A percentile compares a stretch with the other conserved stretches of the same genome.
Evolutionary conservation across 2,329 filamentous ascomycete genomes (phyloP).

Genomic region (Cordyceps farinosa): DNA sequence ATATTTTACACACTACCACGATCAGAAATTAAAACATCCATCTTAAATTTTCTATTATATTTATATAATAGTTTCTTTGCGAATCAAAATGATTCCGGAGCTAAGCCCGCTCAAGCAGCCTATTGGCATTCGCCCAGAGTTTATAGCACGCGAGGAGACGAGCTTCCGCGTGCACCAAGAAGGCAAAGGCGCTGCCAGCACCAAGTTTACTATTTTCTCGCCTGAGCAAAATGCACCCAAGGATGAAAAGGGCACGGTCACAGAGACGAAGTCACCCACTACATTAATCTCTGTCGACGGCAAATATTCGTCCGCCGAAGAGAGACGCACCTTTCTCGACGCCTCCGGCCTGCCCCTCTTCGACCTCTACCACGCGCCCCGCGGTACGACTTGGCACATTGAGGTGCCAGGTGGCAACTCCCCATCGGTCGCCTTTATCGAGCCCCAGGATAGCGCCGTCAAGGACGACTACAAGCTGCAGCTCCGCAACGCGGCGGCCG

Average conservation of each 20-base stretch:
- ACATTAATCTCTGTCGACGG: background rate
- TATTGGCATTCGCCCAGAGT: background rate
- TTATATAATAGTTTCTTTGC: background rate
- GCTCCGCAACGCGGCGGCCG: background rate
- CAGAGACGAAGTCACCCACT: background rate
- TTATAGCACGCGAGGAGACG: background rate
- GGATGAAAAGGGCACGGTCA: background rate
- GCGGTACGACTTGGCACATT: background rate
- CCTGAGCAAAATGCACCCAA: background rate
- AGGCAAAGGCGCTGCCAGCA: background rate
- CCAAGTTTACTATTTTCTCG: background rate
- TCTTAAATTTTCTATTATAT: background rate
- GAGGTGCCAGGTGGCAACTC: background rate
- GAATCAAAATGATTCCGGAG: background rate
- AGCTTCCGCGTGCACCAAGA: slow-evolving; percentile 3
- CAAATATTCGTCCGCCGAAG: background rate
- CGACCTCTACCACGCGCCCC: background rate
- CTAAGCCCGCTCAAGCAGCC: background rate
- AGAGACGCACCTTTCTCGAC: background rate
- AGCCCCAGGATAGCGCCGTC: background rate
- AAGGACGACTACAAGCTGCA: background rate
- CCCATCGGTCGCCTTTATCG: background rate
- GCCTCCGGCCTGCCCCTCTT: background rate
- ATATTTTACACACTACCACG: no score
- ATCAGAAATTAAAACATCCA: no score